Conservation (phyloP, 1,284 basidiomycete genomes). For the Singerocomus inundabilis region DNA sequence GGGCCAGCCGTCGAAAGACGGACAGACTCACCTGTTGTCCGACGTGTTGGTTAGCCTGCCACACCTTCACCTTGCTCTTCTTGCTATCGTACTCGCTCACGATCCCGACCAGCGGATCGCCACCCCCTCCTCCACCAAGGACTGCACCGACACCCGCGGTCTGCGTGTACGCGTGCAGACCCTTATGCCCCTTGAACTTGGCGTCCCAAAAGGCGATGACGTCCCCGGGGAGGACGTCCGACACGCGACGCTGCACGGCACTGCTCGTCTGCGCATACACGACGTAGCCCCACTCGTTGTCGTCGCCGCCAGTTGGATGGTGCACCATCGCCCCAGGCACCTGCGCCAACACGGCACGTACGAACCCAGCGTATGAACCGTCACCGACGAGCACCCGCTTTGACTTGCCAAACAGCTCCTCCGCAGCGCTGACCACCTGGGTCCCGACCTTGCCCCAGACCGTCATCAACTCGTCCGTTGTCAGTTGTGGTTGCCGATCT, state of each 20-base stretch:
- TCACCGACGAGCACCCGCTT: constrained; percentile 78
- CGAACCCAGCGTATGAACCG: constrained; percentile 78
- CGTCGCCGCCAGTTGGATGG: constrained; percentile 14
- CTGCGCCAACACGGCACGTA: constrained; percentile 60
- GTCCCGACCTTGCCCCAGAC: constrained; percentile 76
- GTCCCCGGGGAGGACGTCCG: constrained; percentile 86
- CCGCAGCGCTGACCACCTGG: constrained; percentile 69
- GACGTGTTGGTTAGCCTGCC: constrained; percentile 79
- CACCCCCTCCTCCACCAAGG: constrained; percentile 38
- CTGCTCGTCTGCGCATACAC: constrained; percentile 71
- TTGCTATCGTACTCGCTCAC: constrained; percentile 81
- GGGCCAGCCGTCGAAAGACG: constrained; percentile 33
- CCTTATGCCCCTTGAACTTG: constrained; percentile 86
- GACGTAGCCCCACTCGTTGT: constrained; percentile 63
- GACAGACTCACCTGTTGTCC: constrained; percentile 61
- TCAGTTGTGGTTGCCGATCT: constrained; percentile 37
- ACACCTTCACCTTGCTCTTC: constrained; percentile 81
- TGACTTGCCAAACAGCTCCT: constrained; percentile 66
- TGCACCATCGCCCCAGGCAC: constrained; percentile 46
- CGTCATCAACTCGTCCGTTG: constrained; percentile 63
- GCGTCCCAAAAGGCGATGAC: constrained; percentile 75
- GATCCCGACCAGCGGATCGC: constrained; percentile 65
- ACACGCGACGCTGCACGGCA: constrained; percentile 67
- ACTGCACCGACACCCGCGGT: constrained; percentile 34
- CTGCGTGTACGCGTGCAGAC: constrained; percentile 70